phyloP scores from a whole-genome alignment of 768 basidiomycete species.

The Leccinellum luteum region DNA sequence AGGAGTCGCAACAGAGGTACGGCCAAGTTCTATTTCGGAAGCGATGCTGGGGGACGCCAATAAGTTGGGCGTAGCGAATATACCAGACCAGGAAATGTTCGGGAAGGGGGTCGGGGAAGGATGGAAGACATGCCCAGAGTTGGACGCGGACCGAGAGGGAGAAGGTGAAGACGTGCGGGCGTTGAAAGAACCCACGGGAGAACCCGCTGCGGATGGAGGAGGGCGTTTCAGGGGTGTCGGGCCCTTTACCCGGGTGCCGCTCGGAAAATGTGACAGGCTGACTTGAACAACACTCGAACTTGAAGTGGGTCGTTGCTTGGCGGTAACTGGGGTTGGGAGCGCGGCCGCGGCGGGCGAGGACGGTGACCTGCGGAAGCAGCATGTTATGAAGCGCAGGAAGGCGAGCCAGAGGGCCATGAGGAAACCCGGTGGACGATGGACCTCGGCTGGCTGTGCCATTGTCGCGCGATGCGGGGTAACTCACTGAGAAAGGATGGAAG shows the following conservation, averaged over 20 bases:
- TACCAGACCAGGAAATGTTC: slow-evolving; percentile 18
- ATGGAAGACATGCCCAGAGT: slow-evolving; percentile 11
- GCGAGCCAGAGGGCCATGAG: slow-evolving; percentile 20
- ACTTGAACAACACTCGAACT: slow-evolving; percentile 3
- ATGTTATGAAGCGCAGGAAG: slow-evolving; percentile 5
- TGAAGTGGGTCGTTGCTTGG: slow-evolving; percentile 1
- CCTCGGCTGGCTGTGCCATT: not conserved
- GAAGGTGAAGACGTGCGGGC: not conserved
- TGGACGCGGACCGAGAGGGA: not conserved
- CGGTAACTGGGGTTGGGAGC: slow-evolving; percentile 21
- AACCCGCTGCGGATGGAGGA: not conserved
- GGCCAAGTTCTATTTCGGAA: slow-evolving; percentile 1
- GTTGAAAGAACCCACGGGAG: slow-evolving; percentile 1
- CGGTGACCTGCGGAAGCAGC: slow-evolving; percentile 13
- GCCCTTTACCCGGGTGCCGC: not conserved
- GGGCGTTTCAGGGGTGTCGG: slow-evolving; percentile 14
- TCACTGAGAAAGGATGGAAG: not conserved
- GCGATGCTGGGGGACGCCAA: not conserved
- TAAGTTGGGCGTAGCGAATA: slow-evolving; percentile 10
- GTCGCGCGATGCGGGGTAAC: not conserved
- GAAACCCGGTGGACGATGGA: not conserved
- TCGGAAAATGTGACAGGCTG: not conserved
- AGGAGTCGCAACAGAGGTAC: not conserved
- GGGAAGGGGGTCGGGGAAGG: slow-evolving; percentile 16
- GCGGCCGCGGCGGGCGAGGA: not conserved